phyloP scores from a whole-genome alignment of 352 stramenopile genomes.

The Halophytophthora batemanensis region DNA sequence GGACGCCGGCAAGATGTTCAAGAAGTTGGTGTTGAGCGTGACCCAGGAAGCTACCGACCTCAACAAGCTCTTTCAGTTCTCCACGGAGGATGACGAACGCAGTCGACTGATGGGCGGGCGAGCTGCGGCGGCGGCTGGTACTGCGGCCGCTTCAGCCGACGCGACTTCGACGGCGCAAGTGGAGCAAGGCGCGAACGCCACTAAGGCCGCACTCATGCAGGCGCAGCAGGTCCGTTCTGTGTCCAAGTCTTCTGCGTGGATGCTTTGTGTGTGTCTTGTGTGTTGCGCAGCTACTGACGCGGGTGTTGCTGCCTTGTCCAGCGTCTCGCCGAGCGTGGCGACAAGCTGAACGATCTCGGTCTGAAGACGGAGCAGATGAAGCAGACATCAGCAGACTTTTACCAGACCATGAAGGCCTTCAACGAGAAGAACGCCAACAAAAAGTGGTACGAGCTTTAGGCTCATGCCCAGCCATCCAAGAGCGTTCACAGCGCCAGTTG shows the following conservation, averaged over 20 bases:
- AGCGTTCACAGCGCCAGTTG: no score
- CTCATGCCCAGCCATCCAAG: no score
- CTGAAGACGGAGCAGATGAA: slow-evolving; percentile 86
- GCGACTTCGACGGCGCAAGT: slow-evolving; percentile 17
- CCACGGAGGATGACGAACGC: slow-evolving; percentile 50
- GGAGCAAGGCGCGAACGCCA: slow-evolving; percentile 34
- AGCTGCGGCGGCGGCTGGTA: slow-evolving; percentile 16
- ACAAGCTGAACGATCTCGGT: slow-evolving; percentile 70
- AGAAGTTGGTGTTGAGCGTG: slow-evolving; percentile 65
- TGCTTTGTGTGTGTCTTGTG: slow-evolving; percentile 5
- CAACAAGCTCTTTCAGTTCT: slow-evolving; percentile 78
- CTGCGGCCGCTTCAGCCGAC: slow-evolving; percentile 6
- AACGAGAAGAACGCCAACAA: slow-evolving; percentile 85
- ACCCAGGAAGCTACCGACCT: slow-evolving; percentile 64
- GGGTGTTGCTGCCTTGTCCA: slow-evolving; percentile 22
- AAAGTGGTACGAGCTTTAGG: slow-evolving; percentile 84
- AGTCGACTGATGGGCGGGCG: slow-evolving; percentile 56
- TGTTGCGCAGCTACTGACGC: background rate
- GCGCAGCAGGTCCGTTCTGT: slow-evolving; percentile 51
- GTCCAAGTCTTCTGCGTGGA: background rate
- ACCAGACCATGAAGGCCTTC: slow-evolving; percentile 82
- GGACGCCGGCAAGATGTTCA: slow-evolving; percentile 61
- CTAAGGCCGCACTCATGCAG: slow-evolving; percentile 64
- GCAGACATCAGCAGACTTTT: slow-evolving; percentile 78
- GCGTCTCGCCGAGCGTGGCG: slow-evolving; percentile 70